A percentile compares a stretch with the other conserved stretches of the same genome.
phyloP scores from a whole-genome alignment of 2,329 filamentous ascomycete genomes.

The Didymella lethalis region DNA sequence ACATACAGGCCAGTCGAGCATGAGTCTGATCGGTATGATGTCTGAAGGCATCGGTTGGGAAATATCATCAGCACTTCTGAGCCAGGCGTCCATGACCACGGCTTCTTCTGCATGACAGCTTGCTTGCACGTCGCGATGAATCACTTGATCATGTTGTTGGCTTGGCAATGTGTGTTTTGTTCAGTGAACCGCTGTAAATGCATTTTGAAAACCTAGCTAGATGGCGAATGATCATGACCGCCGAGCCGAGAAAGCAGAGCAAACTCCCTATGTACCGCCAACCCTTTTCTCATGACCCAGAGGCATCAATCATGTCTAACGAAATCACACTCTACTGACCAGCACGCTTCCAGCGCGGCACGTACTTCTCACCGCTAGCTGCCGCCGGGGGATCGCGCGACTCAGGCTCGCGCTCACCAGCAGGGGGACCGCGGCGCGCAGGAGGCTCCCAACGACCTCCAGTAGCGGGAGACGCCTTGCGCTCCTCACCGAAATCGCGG shows the following conservation, averaged over 20 bases:
- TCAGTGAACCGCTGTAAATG: slow-evolving; percentile 18
- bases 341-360: slow-evolving; percentile 49
- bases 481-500: slow-evolving; percentile 41
- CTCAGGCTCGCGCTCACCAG: slow-evolving; percentile 38
- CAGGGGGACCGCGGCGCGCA: slow-evolving; percentile 32
- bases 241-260: slow-evolving; percentile 21
- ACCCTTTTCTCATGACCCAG: slow-evolving; percentile 22
- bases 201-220: slow-evolving; percentile 17
- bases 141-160: not conserved
- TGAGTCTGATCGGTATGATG: slow-evolving; percentile 44
- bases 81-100: not conserved
- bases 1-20: slow-evolving; percentile 41
- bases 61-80: not conserved
- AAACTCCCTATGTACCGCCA: slow-evolving; percentile 21
- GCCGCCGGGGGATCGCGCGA: slow-evolving; percentile 35
- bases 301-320: slow-evolving; percentile 25
- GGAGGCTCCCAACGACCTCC: slow-evolving; percentile 44
- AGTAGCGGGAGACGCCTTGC: slow-evolving; percentile 44
- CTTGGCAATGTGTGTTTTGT: not conserved
- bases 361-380: slow-evolving; percentile 51
- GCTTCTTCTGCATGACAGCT: not conserved
- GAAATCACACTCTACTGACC: slow-evolving; percentile 20
- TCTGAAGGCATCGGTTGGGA: slow-evolving; percentile 2
- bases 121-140: not conserved
- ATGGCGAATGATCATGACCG: slow-evolving; percentile 15